These are phyloP conservation scores for Cenchrus americanus DNA, from an alignment of 176 grass and related monocot species.

Conservation along the genomic window DNA sequence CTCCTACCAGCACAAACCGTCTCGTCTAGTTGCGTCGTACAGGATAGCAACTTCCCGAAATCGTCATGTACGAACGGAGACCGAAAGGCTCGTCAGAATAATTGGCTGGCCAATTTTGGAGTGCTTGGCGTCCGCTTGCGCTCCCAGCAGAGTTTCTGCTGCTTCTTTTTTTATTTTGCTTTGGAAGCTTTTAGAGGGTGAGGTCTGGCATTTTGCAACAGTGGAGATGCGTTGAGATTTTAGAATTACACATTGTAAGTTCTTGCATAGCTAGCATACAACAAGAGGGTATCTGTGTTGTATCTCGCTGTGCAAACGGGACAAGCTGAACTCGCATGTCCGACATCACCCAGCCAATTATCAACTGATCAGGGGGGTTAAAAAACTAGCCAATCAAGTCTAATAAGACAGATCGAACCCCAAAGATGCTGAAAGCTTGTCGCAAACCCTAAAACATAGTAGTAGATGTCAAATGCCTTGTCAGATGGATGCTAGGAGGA, in stretches of 20 bases:
- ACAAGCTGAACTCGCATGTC: slow-evolving; percentile 29
- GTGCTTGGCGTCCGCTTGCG: slow-evolving; percentile 33
- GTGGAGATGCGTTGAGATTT: slow-evolving; percentile 31
- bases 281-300: slow-evolving; percentile 36
- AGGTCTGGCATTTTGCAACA: slow-evolving; percentile 21
- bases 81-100: slow-evolving; percentile 19
- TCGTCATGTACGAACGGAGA: slow-evolving; percentile 35
- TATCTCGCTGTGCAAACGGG: slow-evolving; percentile 12
- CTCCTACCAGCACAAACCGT: slow-evolving; percentile 16
- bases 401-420: not conserved
- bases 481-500: not conserved
- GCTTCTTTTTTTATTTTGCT: not conserved
- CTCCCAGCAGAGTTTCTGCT: not conserved
- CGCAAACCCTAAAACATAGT: not conserved
- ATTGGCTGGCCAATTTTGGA: slow-evolving; percentile 46
- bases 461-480: not conserved
- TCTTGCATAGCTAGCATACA: slow-evolving; percentile 4
- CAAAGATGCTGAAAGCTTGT: not conserved
- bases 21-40: slow-evolving; percentile 33
- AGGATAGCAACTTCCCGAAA: slow-evolving; percentile 44
- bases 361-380: not conserved
- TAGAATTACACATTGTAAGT: slow-evolving; percentile 8
- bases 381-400: not conserved
- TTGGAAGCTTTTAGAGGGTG: slow-evolving; percentile 34
- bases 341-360: slow-evolving; percentile 8